A percentile compares a stretch with the other conserved stretches of the same genome.
Evolutionary conservation across 164 flowering plant genomes (phyloP).

Genomic region (Stephania yunnanensis): DNA sequence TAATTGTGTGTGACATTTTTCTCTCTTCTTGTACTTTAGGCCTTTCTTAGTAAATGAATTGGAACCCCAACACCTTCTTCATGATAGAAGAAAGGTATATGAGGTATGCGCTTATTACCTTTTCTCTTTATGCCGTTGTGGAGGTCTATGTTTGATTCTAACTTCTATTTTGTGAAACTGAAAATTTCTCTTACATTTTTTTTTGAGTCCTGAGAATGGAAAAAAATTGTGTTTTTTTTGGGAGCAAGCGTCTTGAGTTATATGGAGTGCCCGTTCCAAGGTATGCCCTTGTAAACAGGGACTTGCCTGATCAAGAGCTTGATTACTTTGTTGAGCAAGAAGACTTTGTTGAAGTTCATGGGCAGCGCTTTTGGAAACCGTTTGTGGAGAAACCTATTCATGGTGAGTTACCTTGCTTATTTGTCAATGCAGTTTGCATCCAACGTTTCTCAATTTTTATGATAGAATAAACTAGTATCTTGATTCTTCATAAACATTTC

Average conservation of each 20-base stretch:
- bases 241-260: slow-evolving; percentile 71
- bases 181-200: neutral
- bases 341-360: slow-evolving; percentile 96
- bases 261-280: slow-evolving; percentile 94
- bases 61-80: slow-evolving; percentile 87
- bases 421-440: too few species aligned
- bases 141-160: neutral
- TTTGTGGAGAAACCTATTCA: slow-evolving; percentile 98
- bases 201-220: neutral
- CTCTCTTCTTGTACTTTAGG: slow-evolving; percentile 32
- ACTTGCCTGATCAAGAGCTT: slow-evolving; percentile 69
- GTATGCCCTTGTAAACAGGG: slow-evolving; percentile 92
- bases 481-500: too few species aligned
- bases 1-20: neutral
- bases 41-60: slow-evolving; percentile 92
- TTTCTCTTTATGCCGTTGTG: neutral
- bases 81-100: slow-evolving; percentile 95
- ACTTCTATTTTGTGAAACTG: neutral
- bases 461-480: too few species aligned
- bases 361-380: slow-evolving; percentile 96
- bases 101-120: slow-evolving; percentile 44
- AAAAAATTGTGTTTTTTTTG: slow-evolving; percentile 1
- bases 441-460: too few species aligned
- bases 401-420: slow-evolving; percentile 43
- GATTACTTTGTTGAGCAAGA: slow-evolving; percentile 94